phyloP scores from a whole-genome alignment of 2,329 filamentous ascomycete genomes.

The Myriosclerotinia duriaeana region DNA sequence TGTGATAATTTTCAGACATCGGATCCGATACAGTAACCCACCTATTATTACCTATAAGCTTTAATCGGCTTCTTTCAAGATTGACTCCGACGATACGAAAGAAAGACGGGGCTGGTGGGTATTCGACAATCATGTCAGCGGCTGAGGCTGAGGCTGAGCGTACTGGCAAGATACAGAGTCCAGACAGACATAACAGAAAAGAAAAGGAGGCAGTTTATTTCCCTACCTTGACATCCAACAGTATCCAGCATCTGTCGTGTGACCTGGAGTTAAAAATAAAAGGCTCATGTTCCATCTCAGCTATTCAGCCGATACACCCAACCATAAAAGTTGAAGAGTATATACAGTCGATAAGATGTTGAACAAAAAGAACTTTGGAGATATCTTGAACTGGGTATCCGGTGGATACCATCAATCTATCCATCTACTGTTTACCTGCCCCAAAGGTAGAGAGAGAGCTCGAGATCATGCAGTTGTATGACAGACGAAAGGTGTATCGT shows the following conservation, averaged over 20 bases:
- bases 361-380: not conserved
- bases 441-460: too few relatives aligned
- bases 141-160: too few relatives aligned
- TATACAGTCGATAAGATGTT: not conserved
- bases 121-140: not conserved
- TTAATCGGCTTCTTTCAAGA: not conserved
- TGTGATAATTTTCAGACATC: not conserved
- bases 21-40: not conserved
- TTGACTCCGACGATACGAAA: not conserved
- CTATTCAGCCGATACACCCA: not conserved
- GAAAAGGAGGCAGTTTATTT: not conserved
- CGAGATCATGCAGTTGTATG: not conserved
- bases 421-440: not conserved
- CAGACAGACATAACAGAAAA: not conserved
- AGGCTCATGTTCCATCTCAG: constrained; percentile 10
- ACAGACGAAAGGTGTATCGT: not conserved
- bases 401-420: not conserved
- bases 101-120: too few relatives aligned
- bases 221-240: constrained; percentile 6
- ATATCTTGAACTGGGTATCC: not conserved
- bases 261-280: not conserved
- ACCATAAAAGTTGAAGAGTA: not conserved
- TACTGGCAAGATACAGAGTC: not conserved
- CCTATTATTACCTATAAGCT: too few relatives aligned
- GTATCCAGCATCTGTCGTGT: not conserved